A percentile compares a stretch with the other conserved stretches of the same genome.
phyloP scores from a whole-genome alignment of 495 filamentous ascomycete species.

The Halenospora varia region DNA sequence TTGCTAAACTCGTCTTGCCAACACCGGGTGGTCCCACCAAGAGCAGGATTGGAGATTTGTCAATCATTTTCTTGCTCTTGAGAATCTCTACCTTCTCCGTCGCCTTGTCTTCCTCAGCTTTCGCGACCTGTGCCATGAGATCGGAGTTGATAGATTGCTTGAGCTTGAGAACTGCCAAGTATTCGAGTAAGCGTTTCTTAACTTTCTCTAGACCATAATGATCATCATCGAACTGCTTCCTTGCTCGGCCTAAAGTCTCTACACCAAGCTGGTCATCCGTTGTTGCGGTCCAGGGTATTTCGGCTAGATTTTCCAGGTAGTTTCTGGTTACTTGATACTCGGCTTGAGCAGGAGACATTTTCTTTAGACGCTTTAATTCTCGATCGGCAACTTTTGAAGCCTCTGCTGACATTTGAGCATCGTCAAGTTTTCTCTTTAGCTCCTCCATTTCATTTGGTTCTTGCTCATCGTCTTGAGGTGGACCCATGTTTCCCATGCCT shows the following conservation, averaged over 20 bases:
- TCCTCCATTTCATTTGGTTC: constrained; percentile 87
- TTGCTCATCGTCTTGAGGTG: constrained; percentile 57
- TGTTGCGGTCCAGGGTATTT: constrained; percentile 87
- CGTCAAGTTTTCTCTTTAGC: constrained; percentile 79
- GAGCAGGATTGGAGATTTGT: constrained; percentile 94
- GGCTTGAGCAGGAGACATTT: constrained; percentile 92
- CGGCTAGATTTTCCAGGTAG: constrained; percentile 92
- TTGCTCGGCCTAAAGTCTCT: constrained; percentile 71
- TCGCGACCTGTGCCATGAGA: constrained; percentile 70
- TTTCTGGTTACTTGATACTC: constrained; percentile 91
- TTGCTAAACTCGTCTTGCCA: constrained; percentile 94
- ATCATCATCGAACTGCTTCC: constrained; percentile 91
- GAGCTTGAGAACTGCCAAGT: constrained; percentile 88
- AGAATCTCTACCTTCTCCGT: constrained; percentile 60
- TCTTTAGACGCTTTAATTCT: constrained; percentile 82
- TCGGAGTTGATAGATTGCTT: constrained; percentile 85
- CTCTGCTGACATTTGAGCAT: constrained; percentile 62
- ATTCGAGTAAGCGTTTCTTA: constrained; percentile 94
- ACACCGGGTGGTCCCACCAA: constrained; percentile 93
- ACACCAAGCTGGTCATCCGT: constrained; percentile 87
- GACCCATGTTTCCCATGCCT: constrained; percentile 26
- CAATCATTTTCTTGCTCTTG: constrained; percentile 71
- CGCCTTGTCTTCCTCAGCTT: constrained; percentile 53
- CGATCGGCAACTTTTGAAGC: constrained; percentile 84
- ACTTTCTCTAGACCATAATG: constrained; percentile 97